Conservation (phyloP, 306 rosid genomes). For the Prunus mira region DNA sequence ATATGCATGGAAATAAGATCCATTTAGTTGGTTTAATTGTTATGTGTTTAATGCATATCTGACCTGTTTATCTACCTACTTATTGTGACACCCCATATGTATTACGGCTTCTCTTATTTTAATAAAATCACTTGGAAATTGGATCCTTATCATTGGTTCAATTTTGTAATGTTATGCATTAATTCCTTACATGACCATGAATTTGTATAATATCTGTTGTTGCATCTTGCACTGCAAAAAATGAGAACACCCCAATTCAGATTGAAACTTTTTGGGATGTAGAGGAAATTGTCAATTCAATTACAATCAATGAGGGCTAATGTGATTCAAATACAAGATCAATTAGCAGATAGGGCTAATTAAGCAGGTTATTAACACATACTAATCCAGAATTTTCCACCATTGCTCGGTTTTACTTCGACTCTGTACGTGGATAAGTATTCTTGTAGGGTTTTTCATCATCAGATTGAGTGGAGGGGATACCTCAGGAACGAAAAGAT, state of each 20-base stretch:
- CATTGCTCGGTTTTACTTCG: neutral
- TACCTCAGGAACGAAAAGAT: neutral
- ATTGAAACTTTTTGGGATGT: neutral
- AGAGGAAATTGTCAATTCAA: neutral
- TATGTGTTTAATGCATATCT: constrained; percentile 14
- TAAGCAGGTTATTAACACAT: neutral
- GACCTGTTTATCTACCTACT: neutral
- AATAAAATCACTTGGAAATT: constrained; percentile 6
- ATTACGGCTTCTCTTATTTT: neutral
- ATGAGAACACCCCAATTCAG: neutral
- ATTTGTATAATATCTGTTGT: no score
- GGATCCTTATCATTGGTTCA: neutral
- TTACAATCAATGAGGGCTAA: neutral
- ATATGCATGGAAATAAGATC: constrained; percentile 17
- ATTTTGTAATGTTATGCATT: no score
- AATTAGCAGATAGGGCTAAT: neutral
- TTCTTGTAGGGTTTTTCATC: neutral
- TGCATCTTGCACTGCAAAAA: neutral
- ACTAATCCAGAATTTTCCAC: neutral
- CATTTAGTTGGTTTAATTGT: neutral
- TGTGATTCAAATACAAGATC: neutral
- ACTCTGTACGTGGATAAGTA: neutral
- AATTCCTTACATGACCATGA: no score
- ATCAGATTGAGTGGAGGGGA: constrained; percentile 3
- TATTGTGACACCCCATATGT: neutral